These are phyloP conservation scores for Periconia macrospinosa DNA, from an alignment of 2,329 filamentous ascomycete genomes.

Conservation along the genomic window DNA sequence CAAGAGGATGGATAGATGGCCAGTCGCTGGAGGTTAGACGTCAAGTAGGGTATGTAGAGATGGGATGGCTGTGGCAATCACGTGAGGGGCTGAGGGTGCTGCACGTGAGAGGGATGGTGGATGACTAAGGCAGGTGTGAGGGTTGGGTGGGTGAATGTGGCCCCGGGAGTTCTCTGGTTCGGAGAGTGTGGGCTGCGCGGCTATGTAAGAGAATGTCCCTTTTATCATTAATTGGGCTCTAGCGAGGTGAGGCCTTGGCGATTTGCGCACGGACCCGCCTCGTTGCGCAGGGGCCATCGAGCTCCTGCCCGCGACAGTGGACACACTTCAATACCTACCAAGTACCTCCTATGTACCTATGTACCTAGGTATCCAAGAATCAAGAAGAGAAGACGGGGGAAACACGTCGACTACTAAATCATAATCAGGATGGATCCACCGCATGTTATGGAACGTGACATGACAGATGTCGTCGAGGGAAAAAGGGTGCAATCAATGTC, in stretches of 20 bases:
- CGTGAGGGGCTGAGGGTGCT: conserved; percentile 2
- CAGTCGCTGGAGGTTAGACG: background rate
- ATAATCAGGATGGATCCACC: no score
- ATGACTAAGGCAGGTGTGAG: conserved; percentile 16
- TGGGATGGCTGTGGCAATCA: background rate
- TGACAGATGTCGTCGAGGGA: no score
- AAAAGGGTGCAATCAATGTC: no score
- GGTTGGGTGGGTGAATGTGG: conserved; percentile 27
- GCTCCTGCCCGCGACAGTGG: no score
- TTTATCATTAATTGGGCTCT: conserved; percentile 25
- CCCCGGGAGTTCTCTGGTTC: conserved; percentile 28
- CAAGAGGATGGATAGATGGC: no score
- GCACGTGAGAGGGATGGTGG: conserved; percentile 5
- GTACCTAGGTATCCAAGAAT: no score
- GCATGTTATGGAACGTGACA: no score
- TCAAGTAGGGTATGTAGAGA: background rate
- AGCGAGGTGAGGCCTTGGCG: conserved; percentile 19
- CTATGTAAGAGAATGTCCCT: conserved; percentile 28
- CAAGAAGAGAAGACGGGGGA: no score
- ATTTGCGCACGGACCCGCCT: conserved; percentile 23
- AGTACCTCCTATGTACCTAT: no score
- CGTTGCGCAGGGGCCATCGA: conserved; percentile 7
- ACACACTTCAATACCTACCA: no score
- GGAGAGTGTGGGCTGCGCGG: conserved; percentile 33
- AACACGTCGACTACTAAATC: no score